Percentiles rank a stretch among this genome's conserved stretches.
Evolutionary conservation across 2,329 filamentous ascomycete genomes (phyloP).

Genomic region (Colletotrichum magnum): DNA sequence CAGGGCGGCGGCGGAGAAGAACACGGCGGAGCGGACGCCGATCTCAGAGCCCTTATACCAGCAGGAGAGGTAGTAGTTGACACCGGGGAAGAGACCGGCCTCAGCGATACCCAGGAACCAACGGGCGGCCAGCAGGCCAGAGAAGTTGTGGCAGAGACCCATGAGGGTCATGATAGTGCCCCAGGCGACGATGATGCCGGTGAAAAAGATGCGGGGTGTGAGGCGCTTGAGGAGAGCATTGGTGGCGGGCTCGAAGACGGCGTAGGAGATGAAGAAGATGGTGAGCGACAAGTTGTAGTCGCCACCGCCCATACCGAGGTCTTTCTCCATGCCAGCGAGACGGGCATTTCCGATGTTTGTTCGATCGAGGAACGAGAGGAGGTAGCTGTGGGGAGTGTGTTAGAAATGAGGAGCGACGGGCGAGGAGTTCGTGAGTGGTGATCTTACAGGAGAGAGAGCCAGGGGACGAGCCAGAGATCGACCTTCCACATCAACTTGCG

Average conservation of each 20-base stretch:
- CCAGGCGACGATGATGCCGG: constrained; percentile 72
- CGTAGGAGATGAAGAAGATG: constrained; percentile 81
- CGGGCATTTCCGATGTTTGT: constrained; percentile 48
- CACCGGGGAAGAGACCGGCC: constrained; percentile 75
- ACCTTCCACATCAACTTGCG: constrained; percentile 73
- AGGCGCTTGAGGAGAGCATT: constrained; percentile 76
- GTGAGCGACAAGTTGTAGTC: constrained; percentile 73
- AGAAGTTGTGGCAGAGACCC: constrained; percentile 61
- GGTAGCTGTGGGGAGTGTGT: constrained; percentile 38
- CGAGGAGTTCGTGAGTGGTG: not conserved
- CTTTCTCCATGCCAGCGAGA: constrained; percentile 45
- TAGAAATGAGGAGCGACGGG: not conserved
- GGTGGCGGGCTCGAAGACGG: constrained; percentile 74
- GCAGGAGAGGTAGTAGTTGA: constrained; percentile 79
- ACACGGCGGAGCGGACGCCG: constrained; percentile 79
- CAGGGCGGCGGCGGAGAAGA: constrained; percentile 84
- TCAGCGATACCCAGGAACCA: constrained; percentile 77
- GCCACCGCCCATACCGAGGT: constrained; percentile 46
- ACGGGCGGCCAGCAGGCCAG: constrained; percentile 61
- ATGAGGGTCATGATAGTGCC: constrained; percentile 60
- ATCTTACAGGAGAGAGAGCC: constrained; percentile 54
- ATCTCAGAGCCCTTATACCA: constrained; percentile 86
- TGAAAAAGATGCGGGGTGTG: constrained; percentile 75
- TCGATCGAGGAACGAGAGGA: constrained; percentile 48
- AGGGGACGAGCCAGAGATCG: constrained; percentile 73